Base-by-base conservation (phyloP, 371 early-diverging fungal species). In the Haplosporangium sp. region DNA sequence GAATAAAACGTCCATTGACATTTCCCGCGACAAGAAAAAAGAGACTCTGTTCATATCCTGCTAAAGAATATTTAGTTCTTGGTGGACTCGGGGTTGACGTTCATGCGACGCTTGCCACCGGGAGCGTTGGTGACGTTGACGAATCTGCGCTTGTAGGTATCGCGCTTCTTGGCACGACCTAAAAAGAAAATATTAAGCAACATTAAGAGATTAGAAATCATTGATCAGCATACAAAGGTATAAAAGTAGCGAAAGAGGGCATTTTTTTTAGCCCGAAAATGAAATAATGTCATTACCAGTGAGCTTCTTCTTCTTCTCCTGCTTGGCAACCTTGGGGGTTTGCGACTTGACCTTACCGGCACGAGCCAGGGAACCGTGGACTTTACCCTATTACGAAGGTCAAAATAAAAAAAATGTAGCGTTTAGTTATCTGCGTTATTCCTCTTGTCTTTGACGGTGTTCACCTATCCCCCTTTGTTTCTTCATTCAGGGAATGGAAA, bases 321-420 rank as follows among this genome's bases (percentile, higher is more conserved):
- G 92, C 91, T 96, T 95, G 84, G 97, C 97, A 73, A 99, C 99
- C 92, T 98, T 98, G 83, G 99, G 99, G 84, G 97, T 97, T 85
- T 99, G 98, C 81, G 95, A 95, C 95, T 99, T 98, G 84, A 99
- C 99, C 91, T 99, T 99, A 92, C 99, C 99, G 89, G 99, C 99
- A 95, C 98, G 98, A 89, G 98, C 97, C 85, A 99, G 92, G 82
- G 98, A 97, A 90, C 99, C 99, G 96, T 99, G 99, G 82, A 97
- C 96, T 95, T 98, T 99, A 91, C 97, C 99, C 99, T 95, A 62
- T 68, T 54, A 52, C 16, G 18, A 10, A 50, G 50, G 5, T 8
- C 10, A 50, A n/a, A 50, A 2, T 18, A 11, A 16, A 18, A 50
- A 6, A 21, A 18, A 16, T 45, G 13, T n/a, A 2, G 50, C 18